A percentile compares a stretch with the other conserved stretches of the same genome.
phyloP scores from a whole-genome alignment of 2,329 filamentous ascomycete species.

The Metarhizium guizhouense region DNA sequence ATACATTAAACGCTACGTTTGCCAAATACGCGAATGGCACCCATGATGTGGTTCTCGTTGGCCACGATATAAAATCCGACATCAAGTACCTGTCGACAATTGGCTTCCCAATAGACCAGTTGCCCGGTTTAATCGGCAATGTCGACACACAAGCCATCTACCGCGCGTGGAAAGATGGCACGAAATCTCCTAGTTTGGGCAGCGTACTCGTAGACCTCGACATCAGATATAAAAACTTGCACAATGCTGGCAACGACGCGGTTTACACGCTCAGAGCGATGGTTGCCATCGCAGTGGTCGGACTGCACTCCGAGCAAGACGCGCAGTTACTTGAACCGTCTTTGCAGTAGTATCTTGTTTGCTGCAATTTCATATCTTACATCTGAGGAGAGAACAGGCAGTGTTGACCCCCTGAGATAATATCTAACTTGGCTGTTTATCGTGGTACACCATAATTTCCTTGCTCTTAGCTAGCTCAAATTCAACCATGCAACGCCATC shows the following conservation, averaged over 20 bases:
- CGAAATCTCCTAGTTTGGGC: conserved; percentile 46
- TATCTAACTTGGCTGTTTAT: background rate
- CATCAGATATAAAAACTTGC: conserved; percentile 56
- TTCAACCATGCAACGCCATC: conserved; percentile 28
- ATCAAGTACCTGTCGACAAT: conserved; percentile 56
- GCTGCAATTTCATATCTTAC: background rate
- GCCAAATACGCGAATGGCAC: conserved; percentile 17
- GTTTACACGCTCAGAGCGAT: conserved; percentile 69
- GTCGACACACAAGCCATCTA: conserved; percentile 69
- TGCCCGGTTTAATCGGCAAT: conserved; percentile 47
- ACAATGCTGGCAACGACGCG: conserved; percentile 85
- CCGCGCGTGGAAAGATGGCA: conserved; percentile 48
- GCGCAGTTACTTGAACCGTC: background rate
- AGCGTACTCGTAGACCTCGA: conserved; percentile 55
- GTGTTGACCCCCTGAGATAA: background rate
- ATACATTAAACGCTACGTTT: conserved; percentile 28
- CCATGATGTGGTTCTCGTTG: conserved; percentile 63
- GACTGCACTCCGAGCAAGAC: background rate
- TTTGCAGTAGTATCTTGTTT: background rate
- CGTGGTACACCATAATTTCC: conserved; percentile 3
- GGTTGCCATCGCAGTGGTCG: conserved; percentile 36
- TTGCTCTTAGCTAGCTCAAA: conserved; percentile 12
- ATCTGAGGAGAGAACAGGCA: conserved; percentile 4
- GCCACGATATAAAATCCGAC: conserved; percentile 63
- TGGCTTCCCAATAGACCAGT: conserved; percentile 50